Base-by-base conservation (phyloP, 371 early-diverging fungal species). In the Apophysomyces trapeziformis region DNA sequence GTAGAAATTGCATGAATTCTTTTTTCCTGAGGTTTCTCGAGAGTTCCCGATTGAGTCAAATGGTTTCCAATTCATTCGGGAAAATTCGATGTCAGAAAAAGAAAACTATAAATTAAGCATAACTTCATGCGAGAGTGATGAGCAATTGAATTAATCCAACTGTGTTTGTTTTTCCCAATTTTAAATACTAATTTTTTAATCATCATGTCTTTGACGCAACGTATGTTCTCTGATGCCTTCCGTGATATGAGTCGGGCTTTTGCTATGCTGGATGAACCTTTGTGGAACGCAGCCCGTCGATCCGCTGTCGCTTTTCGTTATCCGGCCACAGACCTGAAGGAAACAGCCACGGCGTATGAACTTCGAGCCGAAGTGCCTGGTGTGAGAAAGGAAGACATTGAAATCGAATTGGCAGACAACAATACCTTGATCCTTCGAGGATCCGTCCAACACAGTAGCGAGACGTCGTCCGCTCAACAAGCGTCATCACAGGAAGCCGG, bases 321-420 rank as follows among this genome's bases (percentile, higher is more conserved):
- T 59, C 78, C 78, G 35, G 67, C 73, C 18, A 71, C 75, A 1
- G 75, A 76, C 59, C 63, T 79, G 58, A 39, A 57, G 13, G 80
- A 79, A 66, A 69, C 67, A n/a, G 47, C 60, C 1, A 65, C 64
- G 7, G 56, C 38, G 13, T 79, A 75, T 62, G 71, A 73, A 58
- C 46, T 79, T 6, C 70, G 69, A 21, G 77, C 80, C 18, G 80
- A 79, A 38, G 47, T 79, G 6, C 80, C 80, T 58, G 80, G 80
- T 11, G 60, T 69, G 38, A 65, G 69, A 7, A 79, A 79, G 69
- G 63, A 77, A 7, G 68, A 77, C 38, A 68, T 79, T 47, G 66
- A 75, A 26, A 74, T 79, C 54, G 71, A 79, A 57, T 21, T 77
- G 12, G 41, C 74, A 4, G 75, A 79, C 60, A 63, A 57, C 14